A percentile compares a stretch with the other conserved stretches of the same genome.
Evolutionary conservation across 768 basidiomycete genomes (phyloP).

Genomic region (Kwoniella bestiolae): DNA sequence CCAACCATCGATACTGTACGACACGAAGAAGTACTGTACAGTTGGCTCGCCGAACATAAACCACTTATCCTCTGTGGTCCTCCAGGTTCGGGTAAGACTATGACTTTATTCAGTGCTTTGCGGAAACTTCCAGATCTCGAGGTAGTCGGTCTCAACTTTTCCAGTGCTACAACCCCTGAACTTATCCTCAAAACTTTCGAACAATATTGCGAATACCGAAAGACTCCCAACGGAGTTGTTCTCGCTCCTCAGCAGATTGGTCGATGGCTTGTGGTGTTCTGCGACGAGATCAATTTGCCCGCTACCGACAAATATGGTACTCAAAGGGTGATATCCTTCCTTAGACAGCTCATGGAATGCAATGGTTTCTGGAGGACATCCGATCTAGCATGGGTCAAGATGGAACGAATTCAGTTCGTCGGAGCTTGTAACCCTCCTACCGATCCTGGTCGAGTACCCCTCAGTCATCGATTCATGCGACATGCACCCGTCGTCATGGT

Average conservation of each 20-base stretch:
- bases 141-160: conserved; percentile 98
- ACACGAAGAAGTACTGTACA: conserved; percentile 97
- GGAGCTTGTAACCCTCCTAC: conserved; percentile 99
- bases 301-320: conserved; percentile 98
- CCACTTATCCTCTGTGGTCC: conserved; percentile 98
- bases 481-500: conserved; percentile 99
- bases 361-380: conserved; percentile 92
- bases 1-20: conserved; percentile 98
- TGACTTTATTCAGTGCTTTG: conserved; percentile 97
- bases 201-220: conserved; percentile 98
- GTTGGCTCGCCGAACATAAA: conserved; percentile 98
- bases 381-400: conserved; percentile 95
- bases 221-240: conserved; percentile 97
- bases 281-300: conserved; percentile 98
- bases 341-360: conserved; percentile 92
- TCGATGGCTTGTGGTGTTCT: conserved; percentile 99
- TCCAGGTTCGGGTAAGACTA: conserved; percentile 99
- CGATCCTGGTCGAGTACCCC: conserved; percentile 97
- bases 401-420: conserved; percentile 99
- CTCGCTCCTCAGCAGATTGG: conserved; percentile 93
- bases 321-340: conserved; percentile 96
- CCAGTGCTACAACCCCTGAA: conserved; percentile 96
- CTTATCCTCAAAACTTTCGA: conserved; percentile 99
- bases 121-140: conserved; percentile 98
- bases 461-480: conserved; percentile 94